Percentiles rank a stretch among this genome's conserved stretches.
phyloP scores from a whole-genome alignment of 495 filamentous ascomycete genomes.

The Hypoxylon trugodes region DNA sequence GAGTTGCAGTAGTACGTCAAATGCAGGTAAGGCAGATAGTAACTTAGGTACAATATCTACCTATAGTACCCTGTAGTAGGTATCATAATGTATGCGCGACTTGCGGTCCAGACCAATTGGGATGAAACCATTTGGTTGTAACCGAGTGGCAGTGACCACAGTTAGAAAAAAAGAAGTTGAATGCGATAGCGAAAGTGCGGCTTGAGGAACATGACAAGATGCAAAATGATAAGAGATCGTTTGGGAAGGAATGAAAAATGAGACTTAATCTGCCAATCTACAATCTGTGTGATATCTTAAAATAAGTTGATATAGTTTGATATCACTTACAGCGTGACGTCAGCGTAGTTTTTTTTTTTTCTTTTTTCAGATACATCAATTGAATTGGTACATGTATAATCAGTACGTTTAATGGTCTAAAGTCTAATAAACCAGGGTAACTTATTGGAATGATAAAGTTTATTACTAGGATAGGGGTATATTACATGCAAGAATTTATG shows the following conservation, averaged over 20 bases:
- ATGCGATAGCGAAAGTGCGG: neutral
- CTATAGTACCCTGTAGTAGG: neutral
- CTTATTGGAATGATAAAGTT: neutral
- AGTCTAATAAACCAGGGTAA: constrained; percentile 14
- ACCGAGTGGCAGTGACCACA: constrained; percentile 10
- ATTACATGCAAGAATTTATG: constrained; percentile 1
- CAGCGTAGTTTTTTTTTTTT: constrained; percentile 11
- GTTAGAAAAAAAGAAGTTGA: neutral
- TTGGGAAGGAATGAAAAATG: too few species aligned
- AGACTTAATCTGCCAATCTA: too few species aligned
- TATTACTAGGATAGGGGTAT: constrained; percentile 22
- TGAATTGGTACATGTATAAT: too few species aligned
- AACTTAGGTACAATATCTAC: constrained; percentile 4
- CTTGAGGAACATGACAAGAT: neutral
- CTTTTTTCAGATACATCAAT: too few species aligned
- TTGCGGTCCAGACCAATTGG: constrained; percentile 33
- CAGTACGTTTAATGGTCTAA: neutral
- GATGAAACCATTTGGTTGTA: constrained; percentile 7
- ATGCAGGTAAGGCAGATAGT: constrained; percentile 35
- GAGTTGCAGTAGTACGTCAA: neutral
- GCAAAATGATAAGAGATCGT: constrained; percentile 1
- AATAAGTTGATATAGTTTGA: constrained; percentile 29
- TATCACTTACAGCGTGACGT: constrained; percentile 38
- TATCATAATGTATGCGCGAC: constrained; percentile 16
- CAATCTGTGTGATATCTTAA: constrained; percentile 33